A percentile compares a stretch with the other conserved stretches of the same genome.
Evolutionary conservation across 768 basidiomycete species (phyloP).

Genomic region (Naganishia onofrii): DNA sequence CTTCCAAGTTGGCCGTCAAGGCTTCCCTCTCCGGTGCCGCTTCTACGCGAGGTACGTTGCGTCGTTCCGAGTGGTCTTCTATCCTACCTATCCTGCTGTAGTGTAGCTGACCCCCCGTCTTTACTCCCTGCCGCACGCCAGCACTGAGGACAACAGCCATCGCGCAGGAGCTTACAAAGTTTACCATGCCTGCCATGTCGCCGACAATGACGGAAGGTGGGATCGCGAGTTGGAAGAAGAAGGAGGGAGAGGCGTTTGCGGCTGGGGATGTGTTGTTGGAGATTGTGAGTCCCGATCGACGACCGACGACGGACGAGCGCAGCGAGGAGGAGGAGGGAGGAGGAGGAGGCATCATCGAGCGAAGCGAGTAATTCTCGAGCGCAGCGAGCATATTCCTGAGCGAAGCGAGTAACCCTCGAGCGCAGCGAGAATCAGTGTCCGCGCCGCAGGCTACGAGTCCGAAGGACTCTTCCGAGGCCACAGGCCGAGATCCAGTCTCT

Average conservation of each 20-base stretch:
- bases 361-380: too few species aligned
- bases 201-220: slow-evolving; percentile 99
- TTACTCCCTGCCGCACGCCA: too few species aligned
- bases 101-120: too few species aligned
- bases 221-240: slow-evolving; percentile 95
- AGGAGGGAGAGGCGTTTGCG: slow-evolving; percentile 84
- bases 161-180: slow-evolving; percentile 74
- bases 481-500: too few species aligned
- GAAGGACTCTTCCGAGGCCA: too few species aligned
- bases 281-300: slow-evolving; percentile 63
- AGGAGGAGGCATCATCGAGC: too few species aligned
- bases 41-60: slow-evolving; percentile 21
- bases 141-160: slow-evolving; percentile 80
- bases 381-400: too few species aligned
- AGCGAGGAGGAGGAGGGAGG: background rate
- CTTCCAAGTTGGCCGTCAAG: slow-evolving; percentile 29
- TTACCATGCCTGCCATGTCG: slow-evolving; percentile 97
- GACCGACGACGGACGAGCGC: background rate
- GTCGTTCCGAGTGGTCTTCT: background rate
- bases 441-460: too few species aligned
- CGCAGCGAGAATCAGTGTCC: too few species aligned
- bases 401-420: too few species aligned
- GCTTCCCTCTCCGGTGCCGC: slow-evolving; percentile 24
- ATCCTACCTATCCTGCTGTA: too few species aligned
- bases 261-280: slow-evolving; percentile 93